Evolutionary conservation across 192 early-diverging fungal species (phyloP).

Genomic region (Phlyctochytrium bullatum): DNA sequence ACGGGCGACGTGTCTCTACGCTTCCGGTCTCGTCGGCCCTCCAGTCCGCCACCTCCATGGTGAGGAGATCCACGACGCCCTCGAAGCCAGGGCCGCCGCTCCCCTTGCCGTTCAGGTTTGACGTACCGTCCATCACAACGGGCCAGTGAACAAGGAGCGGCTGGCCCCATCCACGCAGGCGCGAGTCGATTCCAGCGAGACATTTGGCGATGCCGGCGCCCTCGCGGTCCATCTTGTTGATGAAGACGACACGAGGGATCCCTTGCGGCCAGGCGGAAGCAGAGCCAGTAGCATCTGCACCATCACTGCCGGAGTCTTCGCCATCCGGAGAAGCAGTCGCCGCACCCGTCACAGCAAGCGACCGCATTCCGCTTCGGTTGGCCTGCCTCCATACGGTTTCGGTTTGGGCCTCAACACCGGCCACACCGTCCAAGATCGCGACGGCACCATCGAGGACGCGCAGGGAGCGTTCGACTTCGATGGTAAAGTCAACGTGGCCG

Average conservation of each 20-base stretch:
- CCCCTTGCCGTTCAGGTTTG: constrained; percentile 18
- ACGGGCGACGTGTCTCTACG: constrained; percentile 23
- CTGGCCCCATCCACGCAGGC: constrained; percentile 45
- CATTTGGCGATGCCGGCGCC: constrained; percentile 69
- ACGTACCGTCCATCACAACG: constrained; percentile 41
- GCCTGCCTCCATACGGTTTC: constrained; percentile 90
- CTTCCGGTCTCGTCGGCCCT: constrained; percentile 42
- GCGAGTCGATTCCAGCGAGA: constrained; percentile 34
- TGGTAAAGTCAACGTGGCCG: constrained; percentile 94
- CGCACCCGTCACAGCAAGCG: no score
- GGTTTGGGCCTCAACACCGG: constrained; percentile 98
- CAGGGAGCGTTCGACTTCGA: constrained; percentile 90
- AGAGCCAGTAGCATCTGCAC: no score
- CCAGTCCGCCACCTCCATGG: constrained; percentile 69
- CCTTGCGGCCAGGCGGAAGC: no score
- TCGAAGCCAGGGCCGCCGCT: constrained; percentile 44
- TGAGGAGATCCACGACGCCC: constrained; percentile 72
- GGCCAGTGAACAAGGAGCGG: constrained; percentile 79
- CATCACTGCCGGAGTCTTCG: no score
- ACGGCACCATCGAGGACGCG: constrained; percentile 94
- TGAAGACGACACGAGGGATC: constrained; percentile 83
- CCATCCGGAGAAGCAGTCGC: no score
- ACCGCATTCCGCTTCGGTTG: constrained; percentile 50
- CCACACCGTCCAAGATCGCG: constrained; percentile 88
- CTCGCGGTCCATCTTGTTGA: constrained; percentile 96